phyloP scores from a whole-genome alignment of 257 asterid species.

The Scutellaria galericulata region DNA sequence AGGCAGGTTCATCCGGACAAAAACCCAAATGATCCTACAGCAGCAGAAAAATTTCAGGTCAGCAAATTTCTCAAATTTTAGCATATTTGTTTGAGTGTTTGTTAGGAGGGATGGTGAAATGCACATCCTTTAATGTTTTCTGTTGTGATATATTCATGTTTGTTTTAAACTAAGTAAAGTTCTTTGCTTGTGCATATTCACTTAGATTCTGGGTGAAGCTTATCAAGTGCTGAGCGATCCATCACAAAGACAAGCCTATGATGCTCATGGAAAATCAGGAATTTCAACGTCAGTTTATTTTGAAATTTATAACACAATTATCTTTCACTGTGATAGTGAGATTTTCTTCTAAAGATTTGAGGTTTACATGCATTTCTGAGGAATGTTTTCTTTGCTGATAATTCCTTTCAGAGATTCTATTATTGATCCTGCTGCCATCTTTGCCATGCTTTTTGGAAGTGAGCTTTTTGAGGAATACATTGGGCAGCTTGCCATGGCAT shows the following conservation, averaged over 20 bases:
- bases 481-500: slow-evolving; percentile 99
- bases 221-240: slow-evolving; percentile 98
- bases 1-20: slow-evolving; percentile 99
- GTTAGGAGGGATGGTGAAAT: slow-evolving; percentile 24
- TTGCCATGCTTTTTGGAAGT: slow-evolving; percentile 99
- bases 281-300: slow-evolving; percentile 76
- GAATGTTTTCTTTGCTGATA: slow-evolving; percentile 22
- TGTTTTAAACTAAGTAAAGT: slow-evolving; percentile 28
- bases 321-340: slow-evolving; percentile 19
- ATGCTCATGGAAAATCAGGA: slow-evolving; percentile 93
- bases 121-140: slow-evolving; percentile 4
- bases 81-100: slow-evolving; percentile 24
- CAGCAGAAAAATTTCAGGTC: slow-evolving; percentile 96
- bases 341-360: slow-evolving; percentile 16
- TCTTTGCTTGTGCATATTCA: slow-evolving; percentile 37
- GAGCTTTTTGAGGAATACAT: slow-evolving; percentile 99
- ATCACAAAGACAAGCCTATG: slow-evolving; percentile 88
- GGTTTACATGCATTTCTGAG: slow-evolving; percentile 20
- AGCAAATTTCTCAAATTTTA: slow-evolving; percentile 23
- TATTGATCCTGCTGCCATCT: slow-evolving; percentile 98
- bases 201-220: slow-evolving; percentile 97
- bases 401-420: slow-evolving; percentile 79
- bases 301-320: slow-evolving; percentile 22
- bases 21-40: slow-evolving; percentile 94
- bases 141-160: slow-evolving; percentile 21